Evolutionary conservation across 208 protist species (phyloP).

Genomic region (Leishmania mexicana): DNA sequence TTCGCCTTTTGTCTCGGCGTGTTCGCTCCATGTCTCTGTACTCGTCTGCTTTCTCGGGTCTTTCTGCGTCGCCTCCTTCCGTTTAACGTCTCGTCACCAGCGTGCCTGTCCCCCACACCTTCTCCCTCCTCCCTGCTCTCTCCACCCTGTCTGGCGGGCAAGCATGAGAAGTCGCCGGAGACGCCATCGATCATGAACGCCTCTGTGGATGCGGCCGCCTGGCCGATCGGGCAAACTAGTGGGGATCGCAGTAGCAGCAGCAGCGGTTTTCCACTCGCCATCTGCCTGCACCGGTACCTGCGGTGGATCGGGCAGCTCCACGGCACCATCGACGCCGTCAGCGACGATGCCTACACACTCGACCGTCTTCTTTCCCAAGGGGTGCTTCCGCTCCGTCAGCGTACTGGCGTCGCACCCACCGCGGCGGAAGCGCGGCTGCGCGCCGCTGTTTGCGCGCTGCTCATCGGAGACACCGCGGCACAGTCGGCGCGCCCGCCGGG

Average conservation of each 20-base stretch:
- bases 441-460: conserved; percentile 21
- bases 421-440: conserved; percentile 4
- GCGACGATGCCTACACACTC: conserved; percentile 35
- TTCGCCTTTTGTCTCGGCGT: neutral
- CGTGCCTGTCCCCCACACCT: neutral
- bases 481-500: neutral
- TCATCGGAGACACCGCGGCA: conserved; percentile 6
- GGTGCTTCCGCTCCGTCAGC: conserved; percentile 24
- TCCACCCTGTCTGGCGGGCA: neutral
- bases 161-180: neutral
- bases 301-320: conserved; percentile 29
- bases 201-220: neutral
- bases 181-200: neutral
- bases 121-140: neutral
- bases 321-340: conserved; percentile 16
- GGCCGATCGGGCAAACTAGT: neutral
- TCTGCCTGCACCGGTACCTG: conserved; percentile 18
- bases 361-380: conserved; percentile 26
- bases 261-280: conserved; percentile 3
- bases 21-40: neutral
- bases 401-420: conserved; percentile 9
- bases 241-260: neutral
- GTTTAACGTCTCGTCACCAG: neutral
- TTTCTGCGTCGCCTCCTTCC: neutral
- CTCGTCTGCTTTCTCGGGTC: neutral